Evolutionary conservation across 2,329 filamentous ascomycete genomes (phyloP), one percentile per base, ranked within the genome.

Genomic region (Alternaria alternata): DNA sequence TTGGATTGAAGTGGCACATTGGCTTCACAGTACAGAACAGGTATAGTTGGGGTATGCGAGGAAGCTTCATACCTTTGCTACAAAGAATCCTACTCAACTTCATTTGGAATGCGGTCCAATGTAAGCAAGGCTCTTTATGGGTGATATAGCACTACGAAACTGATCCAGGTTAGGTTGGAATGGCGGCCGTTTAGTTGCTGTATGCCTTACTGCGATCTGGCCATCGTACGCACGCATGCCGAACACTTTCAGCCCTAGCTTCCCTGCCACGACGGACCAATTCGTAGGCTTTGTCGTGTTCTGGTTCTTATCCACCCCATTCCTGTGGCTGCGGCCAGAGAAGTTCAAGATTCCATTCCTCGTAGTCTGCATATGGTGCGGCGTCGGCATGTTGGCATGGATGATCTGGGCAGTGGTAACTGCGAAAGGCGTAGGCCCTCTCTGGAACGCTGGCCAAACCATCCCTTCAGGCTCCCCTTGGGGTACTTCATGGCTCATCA

Each of bases 21-120:
- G 83, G 83, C 16, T 76, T 84, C 65, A 84, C 82, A 0, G 74
- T 84, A 14, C 82, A 84, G 66, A 84, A 83, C 62, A 76, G 83
- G 6, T 84, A 78, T 62, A 81, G 80, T 7, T 85, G 83, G 83
- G 83, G 83, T 4, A 68, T 84, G 70, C 75, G 80, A 30, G 83
- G 78, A 2, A 82, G 80, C 46, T 85, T 84, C 53, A 81, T 85
- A 32, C 82, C 83, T 0, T 70, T 84, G 16, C 61, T 81, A 7
- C 82, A 84, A 65, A 78, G 83, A 3, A 79, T 82, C 18, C 49
- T 85, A 49, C 75, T 85, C 8, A 84, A 84, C 64, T 84, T 85
- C 55, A 83, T 85, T 44, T 85, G 83, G 83, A 81, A 79, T 38
- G 80, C 81, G 5, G 73, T 83, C 0, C 82, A 84, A 62, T 83